Evolutionary conservation across 768 basidiomycete genomes (phyloP).

Genomic region (Pleurotus pulmonarius): DNA sequence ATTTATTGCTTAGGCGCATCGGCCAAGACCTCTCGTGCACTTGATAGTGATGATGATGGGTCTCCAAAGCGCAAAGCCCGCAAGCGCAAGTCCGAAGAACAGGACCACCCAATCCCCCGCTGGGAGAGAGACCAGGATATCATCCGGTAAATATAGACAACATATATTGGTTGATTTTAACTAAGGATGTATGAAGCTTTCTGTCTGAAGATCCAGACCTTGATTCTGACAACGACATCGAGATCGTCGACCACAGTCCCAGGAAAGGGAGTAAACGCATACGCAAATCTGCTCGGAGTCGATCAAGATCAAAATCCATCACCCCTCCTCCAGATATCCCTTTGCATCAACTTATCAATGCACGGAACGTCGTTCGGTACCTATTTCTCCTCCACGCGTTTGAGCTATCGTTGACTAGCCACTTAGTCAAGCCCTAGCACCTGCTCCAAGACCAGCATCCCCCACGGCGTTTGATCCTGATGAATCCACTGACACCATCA

Average conservation of each 20-base stretch:
- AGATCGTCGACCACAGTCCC: slow-evolving; percentile 23
- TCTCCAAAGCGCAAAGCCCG: slow-evolving; percentile 27
- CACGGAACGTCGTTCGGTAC: slow-evolving; percentile 61
- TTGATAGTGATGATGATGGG: slow-evolving; percentile 23
- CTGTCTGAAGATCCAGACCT: slow-evolving; percentile 41
- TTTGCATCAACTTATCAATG: slow-evolving; percentile 47
- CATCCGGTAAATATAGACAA: slow-evolving; percentile 28
- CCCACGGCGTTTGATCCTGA: slow-evolving; percentile 37
- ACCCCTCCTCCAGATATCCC: slow-evolving; percentile 72
- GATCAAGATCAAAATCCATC: slow-evolving; percentile 66
- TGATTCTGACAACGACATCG: slow-evolving; percentile 37
- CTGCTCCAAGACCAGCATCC: slow-evolving; percentile 38
- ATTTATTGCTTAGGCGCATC: not conserved
- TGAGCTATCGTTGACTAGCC: not conserved
- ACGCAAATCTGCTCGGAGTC: slow-evolving; percentile 44
- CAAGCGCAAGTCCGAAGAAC: slow-evolving; percentile 34
- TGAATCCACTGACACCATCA: slow-evolving; percentile 45
- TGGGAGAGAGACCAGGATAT: slow-evolving; percentile 41
- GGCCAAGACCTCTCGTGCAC: slow-evolving; percentile 9
- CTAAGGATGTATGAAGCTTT: slow-evolving; percentile 24
- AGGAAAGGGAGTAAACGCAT: slow-evolving; percentile 36
- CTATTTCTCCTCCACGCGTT: not conserved
- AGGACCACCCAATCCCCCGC: slow-evolving; percentile 25
- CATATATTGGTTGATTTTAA: not conserved
- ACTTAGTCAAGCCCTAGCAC: slow-evolving; percentile 46